Percentiles rank a stretch among this genome's conserved stretches.
These are phyloP conservation scores for Trichoderma gracile DNA, from an alignment of 2,329 filamentous ascomycete genomes.

Conservation along the genomic window DNA sequence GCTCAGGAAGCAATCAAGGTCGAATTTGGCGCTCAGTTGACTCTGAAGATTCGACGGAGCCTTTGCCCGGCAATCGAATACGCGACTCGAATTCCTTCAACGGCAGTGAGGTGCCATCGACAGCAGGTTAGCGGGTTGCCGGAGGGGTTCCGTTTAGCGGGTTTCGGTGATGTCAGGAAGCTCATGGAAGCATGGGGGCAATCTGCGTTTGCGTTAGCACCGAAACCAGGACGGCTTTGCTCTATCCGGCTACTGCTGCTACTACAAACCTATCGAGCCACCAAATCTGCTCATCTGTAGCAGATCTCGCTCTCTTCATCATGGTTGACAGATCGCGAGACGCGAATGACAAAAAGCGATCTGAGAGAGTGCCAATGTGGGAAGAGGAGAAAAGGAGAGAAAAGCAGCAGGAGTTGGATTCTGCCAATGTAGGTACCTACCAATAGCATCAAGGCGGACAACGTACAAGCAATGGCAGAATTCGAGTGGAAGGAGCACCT, in stretches of 20 bases:
- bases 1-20: neutral
- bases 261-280: neutral
- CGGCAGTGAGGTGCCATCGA: neutral
- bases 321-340: neutral
- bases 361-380: neutral
- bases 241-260: neutral
- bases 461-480: neutral
- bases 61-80: conserved; percentile 1
- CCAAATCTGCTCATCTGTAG: no score
- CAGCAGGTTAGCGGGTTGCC: neutral
- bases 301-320: neutral
- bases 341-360: neutral
- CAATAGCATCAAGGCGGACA: neutral
- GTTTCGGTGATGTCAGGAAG: conserved; percentile 14
- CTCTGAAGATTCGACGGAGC: neutral
- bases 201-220: neutral
- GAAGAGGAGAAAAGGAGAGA: neutral
- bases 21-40: neutral
- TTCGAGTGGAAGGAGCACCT: neutral
- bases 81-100: neutral
- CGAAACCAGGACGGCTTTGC: neutral
- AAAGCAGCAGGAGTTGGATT: neutral
- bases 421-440: no score
- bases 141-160: conserved; percentile 15
- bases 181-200: neutral